Evolutionary conservation across 306 rosid species (phyloP).

Genomic region (Lathyrus tuberosus): DNA sequence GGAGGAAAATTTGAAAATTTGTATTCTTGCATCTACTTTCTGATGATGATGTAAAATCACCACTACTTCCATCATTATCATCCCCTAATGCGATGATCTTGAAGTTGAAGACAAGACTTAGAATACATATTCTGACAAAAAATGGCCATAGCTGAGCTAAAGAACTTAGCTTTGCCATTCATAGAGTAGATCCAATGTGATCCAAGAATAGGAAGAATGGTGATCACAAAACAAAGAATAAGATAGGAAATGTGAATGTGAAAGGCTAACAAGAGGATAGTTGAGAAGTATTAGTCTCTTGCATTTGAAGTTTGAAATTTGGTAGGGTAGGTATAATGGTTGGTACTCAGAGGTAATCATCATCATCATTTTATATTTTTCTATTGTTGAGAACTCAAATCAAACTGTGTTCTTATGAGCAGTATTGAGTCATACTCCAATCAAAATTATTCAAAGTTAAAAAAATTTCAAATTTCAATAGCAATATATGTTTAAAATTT

Average conservation of each 20-base stretch:
- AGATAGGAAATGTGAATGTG: slow-evolving; percentile 47
- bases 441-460: background rate
- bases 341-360: slow-evolving; percentile 44
- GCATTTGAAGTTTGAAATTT: slow-evolving; percentile 59
- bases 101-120: slow-evolving; percentile 45
- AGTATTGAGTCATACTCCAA: background rate
- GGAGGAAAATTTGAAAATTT: slow-evolving; percentile 74
- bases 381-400: slow-evolving; percentile 42
- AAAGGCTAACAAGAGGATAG: slow-evolving; percentile 39
- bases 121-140: slow-evolving; percentile 44
- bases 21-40: slow-evolving; percentile 58
- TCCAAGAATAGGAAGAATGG: slow-evolving; percentile 30
- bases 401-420: slow-evolving; percentile 31
- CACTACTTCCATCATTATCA: slow-evolving; percentile 34
- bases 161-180: slow-evolving; percentile 60
- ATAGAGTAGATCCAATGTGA: slow-evolving; percentile 35
- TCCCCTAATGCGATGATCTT: slow-evolving; percentile 43
- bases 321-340: slow-evolving; percentile 57
- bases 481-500: slow-evolving; percentile 41
- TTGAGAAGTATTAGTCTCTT: slow-evolving; percentile 73
- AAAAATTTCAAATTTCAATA: background rate
- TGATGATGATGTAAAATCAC: slow-evolving; percentile 37
- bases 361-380: slow-evolving; percentile 41
- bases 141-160: slow-evolving; percentile 41
- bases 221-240: slow-evolving; percentile 42